Conservation (phyloP, 768 basidiomycete genomes). For the Agaricus blazei region DNA sequence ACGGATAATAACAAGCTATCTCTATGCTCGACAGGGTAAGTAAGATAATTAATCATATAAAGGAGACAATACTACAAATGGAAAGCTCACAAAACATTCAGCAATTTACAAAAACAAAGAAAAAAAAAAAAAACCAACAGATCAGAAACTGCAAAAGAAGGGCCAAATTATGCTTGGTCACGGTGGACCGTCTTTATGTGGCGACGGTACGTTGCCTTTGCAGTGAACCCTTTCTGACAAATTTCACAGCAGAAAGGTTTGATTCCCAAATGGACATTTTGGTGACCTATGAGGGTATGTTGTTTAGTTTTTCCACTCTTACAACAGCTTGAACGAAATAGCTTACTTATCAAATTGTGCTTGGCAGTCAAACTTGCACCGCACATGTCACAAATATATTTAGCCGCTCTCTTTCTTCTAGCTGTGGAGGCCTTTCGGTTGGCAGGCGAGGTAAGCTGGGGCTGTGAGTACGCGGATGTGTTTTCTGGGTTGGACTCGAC, state of each 20-base stretch:
- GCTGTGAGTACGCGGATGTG: neutral
- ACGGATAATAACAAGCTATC: too few relatives aligned
- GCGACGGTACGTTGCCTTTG: slow-evolving; percentile 12
- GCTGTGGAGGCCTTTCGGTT: slow-evolving; percentile 2
- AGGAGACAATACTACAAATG: too few relatives aligned
- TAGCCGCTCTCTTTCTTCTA: slow-evolving; percentile 17
- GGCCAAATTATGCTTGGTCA: slow-evolving; percentile 1
- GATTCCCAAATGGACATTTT: slow-evolving; percentile 13
- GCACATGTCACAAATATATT: slow-evolving; percentile 19
- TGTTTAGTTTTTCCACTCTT: neutral
- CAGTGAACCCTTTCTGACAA: slow-evolving; percentile 12
- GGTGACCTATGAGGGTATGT: slow-evolving; percentile 7
- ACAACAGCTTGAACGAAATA: neutral
- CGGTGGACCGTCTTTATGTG: slow-evolving; percentile 14
- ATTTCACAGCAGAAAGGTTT: slow-evolving; percentile 11
- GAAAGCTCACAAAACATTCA: too few relatives aligned
- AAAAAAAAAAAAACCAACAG: too few relatives aligned
- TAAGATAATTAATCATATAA: too few relatives aligned
- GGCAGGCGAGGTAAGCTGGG: slow-evolving; percentile 4
- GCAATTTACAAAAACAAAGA: too few relatives aligned
- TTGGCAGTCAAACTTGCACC: slow-evolving; percentile 20
- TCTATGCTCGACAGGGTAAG: too few relatives aligned
- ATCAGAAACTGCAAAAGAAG: neutral
- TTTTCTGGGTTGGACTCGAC: neutral
- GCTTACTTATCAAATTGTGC: slow-evolving; percentile 23